A percentile compares a stretch with the other conserved stretches of the same genome.
These are phyloP conservation scores for Phalaenopsis hybrid DNA, from an alignment of 116 monocot genomes.

Conservation along the genomic window DNA sequence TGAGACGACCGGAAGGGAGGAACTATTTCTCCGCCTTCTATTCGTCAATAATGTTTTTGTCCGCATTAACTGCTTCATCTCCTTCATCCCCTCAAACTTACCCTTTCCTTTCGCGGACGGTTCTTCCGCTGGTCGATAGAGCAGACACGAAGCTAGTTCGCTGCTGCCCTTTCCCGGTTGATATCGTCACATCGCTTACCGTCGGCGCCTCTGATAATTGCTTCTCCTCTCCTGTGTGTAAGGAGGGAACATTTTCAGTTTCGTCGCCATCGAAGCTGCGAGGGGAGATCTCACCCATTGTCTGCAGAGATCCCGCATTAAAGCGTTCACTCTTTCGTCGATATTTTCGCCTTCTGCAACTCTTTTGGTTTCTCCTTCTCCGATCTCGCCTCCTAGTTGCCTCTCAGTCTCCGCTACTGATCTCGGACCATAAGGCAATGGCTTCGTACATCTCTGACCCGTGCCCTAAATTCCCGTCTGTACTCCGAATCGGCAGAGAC, in stretches of 20 bases:
- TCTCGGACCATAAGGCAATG: conserved; percentile 13
- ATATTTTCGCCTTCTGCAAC: not conserved
- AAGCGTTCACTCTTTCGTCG: conserved; percentile 4
- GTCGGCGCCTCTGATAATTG: no score
- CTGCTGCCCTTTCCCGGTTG: no score
- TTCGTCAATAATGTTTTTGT: no score
- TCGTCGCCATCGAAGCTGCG: conserved; percentile 4
- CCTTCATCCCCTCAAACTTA: no score
- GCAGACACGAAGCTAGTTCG: no score
- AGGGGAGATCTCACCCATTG: conserved; percentile 18
- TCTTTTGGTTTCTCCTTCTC: not conserved
- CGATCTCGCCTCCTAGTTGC: not conserved
- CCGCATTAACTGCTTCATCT: no score
- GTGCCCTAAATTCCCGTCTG: conserved; percentile 37
- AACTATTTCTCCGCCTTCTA: no score
- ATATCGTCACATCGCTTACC: no score
- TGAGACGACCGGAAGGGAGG: no score
- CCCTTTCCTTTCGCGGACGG: no score
- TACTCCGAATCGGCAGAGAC: conserved; percentile 12
- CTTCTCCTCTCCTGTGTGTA: no score
- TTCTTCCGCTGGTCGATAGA: no score
- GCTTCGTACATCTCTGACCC: conserved; percentile 41
- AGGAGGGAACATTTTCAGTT: not conserved
- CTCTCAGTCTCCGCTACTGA: not conserved
- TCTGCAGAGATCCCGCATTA: not conserved